These are phyloP conservation scores for Alternaria burnsii DNA, from an alignment of 2,329 filamentous ascomycete species.

Conservation along the genomic window DNA sequence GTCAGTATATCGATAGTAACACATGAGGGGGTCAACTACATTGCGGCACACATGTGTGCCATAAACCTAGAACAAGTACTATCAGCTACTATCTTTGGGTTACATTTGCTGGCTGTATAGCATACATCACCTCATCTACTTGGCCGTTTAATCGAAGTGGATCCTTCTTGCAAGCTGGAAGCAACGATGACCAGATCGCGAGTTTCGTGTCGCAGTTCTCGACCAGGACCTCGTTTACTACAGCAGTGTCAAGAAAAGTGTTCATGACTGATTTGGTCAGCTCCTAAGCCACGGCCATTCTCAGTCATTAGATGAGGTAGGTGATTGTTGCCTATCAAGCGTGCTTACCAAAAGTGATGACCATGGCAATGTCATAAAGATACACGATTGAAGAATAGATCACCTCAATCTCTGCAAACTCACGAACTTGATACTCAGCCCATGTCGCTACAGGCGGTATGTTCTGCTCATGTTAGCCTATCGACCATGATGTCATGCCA, in stretches of 20 bases:
- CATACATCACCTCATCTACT: constrained; percentile 79
- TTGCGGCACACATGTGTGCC: constrained; percentile 76
- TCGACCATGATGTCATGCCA: not conserved
- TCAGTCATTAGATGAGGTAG: not conserved
- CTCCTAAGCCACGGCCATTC: not conserved
- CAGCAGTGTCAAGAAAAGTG: constrained; percentile 34
- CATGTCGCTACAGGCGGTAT: constrained; percentile 59
- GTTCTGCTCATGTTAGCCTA: constrained; percentile 27
- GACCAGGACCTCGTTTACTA: constrained; percentile 62
- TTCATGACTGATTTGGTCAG: constrained; percentile 59
- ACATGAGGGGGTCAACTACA: constrained; percentile 31
- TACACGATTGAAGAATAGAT: constrained; percentile 86
- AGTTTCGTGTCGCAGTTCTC: constrained; percentile 71
- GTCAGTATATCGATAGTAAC: not conserved
- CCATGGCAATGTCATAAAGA: constrained; percentile 77
- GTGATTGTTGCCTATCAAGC: not conserved
- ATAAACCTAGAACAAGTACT: constrained; percentile 64
- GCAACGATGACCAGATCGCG: constrained; percentile 78
- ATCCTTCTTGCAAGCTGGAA: constrained; percentile 76
- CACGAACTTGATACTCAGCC: constrained; percentile 75
- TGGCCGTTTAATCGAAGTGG: constrained; percentile 72
- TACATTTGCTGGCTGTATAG: not conserved
- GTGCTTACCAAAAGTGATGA: constrained; percentile 67
- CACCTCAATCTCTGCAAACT: constrained; percentile 74
- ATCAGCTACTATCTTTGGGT: not conserved